phyloP scores from a whole-genome alignment of 495 filamentous ascomycete genomes.

The Venustampulla echinocandica region DNA sequence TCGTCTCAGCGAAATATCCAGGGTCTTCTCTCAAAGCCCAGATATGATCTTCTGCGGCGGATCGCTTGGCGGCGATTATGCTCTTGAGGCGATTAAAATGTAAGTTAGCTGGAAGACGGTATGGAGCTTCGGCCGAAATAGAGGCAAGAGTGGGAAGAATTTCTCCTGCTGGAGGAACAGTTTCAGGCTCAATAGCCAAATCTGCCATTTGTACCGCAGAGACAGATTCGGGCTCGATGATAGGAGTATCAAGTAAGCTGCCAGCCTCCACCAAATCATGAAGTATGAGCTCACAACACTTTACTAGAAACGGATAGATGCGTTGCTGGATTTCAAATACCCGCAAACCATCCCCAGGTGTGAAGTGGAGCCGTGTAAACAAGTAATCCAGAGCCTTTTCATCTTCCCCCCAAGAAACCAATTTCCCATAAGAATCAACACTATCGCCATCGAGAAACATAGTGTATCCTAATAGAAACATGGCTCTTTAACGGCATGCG shows the following conservation, averaged over 20 bases:
- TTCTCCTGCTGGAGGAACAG: slow-evolving; percentile 23
- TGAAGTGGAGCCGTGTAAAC: not conserved
- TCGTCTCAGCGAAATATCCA: slow-evolving; percentile 34
- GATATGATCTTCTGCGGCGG: slow-evolving; percentile 40
- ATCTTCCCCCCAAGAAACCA: not conserved
- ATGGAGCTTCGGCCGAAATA: slow-evolving; percentile 37
- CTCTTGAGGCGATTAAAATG: slow-evolving; percentile 33
- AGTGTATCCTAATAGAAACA: not conserved
- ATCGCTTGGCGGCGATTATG: slow-evolving; percentile 30
- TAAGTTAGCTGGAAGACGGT: slow-evolving; percentile 31
- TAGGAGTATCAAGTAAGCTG: slow-evolving; percentile 2
- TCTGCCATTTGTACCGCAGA: too few relatives aligned
- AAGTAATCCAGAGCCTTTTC: not conserved
- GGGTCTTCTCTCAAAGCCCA: slow-evolving; percentile 49
- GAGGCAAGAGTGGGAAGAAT: slow-evolving; percentile 26
- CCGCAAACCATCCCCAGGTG: slow-evolving; percentile 35
- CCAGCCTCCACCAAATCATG: slow-evolving; percentile 28
- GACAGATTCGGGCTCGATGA: not conserved
- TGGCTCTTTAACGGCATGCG: not conserved
- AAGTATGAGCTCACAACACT: slow-evolving; percentile 33
- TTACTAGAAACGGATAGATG: slow-evolving; percentile 34
- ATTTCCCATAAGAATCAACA: not conserved
- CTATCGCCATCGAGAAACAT: not conserved
- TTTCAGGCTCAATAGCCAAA: too few relatives aligned
- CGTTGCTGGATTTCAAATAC: slow-evolving; percentile 39